A percentile compares a stretch with the other conserved stretches of the same genome.
Evolutionary conservation across 768 basidiomycete species (phyloP).

Genomic region (Tricholoma hemisulphureum): DNA sequence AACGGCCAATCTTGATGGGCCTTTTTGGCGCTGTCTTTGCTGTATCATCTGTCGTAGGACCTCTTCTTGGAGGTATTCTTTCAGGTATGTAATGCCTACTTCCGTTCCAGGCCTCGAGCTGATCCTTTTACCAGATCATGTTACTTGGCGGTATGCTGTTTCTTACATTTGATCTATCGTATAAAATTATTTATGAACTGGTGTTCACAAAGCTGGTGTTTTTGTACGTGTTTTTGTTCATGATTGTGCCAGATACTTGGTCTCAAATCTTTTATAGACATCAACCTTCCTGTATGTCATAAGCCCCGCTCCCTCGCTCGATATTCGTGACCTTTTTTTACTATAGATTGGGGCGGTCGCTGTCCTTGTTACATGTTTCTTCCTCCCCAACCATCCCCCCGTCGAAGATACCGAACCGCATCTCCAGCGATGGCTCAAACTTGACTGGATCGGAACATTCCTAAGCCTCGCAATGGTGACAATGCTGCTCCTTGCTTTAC

Average conservation of each 20-base stretch:
- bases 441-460: constrained; percentile 41
- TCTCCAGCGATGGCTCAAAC: constrained; percentile 14
- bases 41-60: constrained; percentile 28
- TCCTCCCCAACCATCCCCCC: constrained; percentile 11
- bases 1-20: constrained; percentile 21
- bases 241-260: no score
- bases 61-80: constrained; percentile 31
- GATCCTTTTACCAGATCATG: constrained; percentile 26
- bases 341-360: constrained; percentile 11
- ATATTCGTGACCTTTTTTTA: background rate
- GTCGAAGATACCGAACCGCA: background rate
- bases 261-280: no score
- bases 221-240: no score
- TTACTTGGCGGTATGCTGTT: constrained; percentile 11
- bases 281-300: constrained; percentile 1
- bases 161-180: background rate
- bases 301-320: constrained; percentile 12
- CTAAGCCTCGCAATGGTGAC: constrained; percentile 37
- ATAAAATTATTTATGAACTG: no score
- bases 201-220: constrained; percentile 26
- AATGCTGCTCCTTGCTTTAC: constrained; percentile 41
- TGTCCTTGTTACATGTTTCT: constrained; percentile 17
- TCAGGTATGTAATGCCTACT: background rate
- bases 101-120: background rate
- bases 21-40: constrained; percentile 36